A percentile compares a stretch with the other conserved stretches of the same genome.
Evolutionary conservation across 2,329 filamentous ascomycete genomes (phyloP).

Genomic region (Aspergillus sp.): DNA sequence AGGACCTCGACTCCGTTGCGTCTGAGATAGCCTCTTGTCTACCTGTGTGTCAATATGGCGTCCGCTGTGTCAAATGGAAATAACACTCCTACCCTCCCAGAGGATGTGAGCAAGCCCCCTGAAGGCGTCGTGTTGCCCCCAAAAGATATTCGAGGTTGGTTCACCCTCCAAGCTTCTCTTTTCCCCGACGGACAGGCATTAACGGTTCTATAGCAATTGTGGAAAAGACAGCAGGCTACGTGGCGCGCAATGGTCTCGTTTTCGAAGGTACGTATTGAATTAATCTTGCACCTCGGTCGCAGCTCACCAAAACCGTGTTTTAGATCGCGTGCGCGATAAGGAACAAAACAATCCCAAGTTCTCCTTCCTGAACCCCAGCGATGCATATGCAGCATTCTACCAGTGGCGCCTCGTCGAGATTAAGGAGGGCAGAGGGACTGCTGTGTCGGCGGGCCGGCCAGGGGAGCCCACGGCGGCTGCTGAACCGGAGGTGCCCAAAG

Average conservation of each 20-base stretch:
- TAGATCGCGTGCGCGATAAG: conserved; percentile 76
- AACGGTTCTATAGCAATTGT: conserved; percentile 54
- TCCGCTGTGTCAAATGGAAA: conserved; percentile 35
- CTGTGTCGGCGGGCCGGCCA: conserved; percentile 68
- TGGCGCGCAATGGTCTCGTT: conserved; percentile 60
- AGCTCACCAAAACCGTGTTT: conserved; percentile 1
- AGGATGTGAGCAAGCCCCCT: conserved; percentile 70
- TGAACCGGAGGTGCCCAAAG: conserved; percentile 64
- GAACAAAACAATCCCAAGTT: conserved; percentile 84
- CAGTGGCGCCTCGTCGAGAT: conserved; percentile 86
- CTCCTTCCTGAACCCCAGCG: conserved; percentile 73
- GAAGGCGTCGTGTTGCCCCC: conserved; percentile 80
- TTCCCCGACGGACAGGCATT: conserved; percentile 11
- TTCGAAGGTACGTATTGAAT: conserved; percentile 56
- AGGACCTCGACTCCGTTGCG: conserved; percentile 1
- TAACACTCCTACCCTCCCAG: conserved; percentile 34
- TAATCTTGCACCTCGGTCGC: neutral
- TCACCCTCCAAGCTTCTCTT: neutral
- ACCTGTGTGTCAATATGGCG: conserved; percentile 28
- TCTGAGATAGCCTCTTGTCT: neutral
- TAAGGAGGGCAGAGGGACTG: conserved; percentile 74
- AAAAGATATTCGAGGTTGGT: conserved; percentile 67
- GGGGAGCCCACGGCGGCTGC: conserved; percentile 55
- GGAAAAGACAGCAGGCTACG: conserved; percentile 92
- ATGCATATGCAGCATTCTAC: conserved; percentile 86